Percentiles rank a stretch among this genome's conserved stretches.
phyloP scores from a whole-genome alignment of 2,329 filamentous ascomycete species.

The Fusarium oxysporum region DNA sequence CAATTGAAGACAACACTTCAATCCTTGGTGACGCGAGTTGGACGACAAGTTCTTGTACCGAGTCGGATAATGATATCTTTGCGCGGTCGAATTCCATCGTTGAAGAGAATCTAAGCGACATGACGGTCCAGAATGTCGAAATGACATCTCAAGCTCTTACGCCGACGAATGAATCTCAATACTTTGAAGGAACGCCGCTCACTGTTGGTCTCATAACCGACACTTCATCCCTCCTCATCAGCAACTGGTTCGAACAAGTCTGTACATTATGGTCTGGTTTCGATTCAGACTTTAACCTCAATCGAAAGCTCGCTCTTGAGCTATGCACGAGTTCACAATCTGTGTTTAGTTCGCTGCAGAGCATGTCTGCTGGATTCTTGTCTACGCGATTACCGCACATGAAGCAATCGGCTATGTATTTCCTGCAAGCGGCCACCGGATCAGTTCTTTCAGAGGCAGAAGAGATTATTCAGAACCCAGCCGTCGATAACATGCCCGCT shows the following conservation, averaged over 20 bases:
- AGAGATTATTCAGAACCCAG: slow-evolving; percentile 36
- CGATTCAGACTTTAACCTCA: slow-evolving; percentile 54
- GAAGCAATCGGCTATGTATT: slow-evolving; percentile 48
- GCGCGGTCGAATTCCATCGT: slow-evolving; percentile 10
- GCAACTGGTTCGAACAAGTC: slow-evolving; percentile 55
- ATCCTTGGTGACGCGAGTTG: slow-evolving; percentile 25
- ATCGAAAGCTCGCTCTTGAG: slow-evolving; percentile 52
- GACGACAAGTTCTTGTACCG: slow-evolving; percentile 31
- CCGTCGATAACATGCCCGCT: slow-evolving; percentile 45
- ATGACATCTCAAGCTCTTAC: slow-evolving; percentile 10
- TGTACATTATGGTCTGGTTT: slow-evolving; percentile 56
- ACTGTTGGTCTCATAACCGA: slow-evolving; percentile 44
- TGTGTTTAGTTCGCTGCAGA: slow-evolving; percentile 54
- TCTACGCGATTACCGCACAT: slow-evolving; percentile 51
- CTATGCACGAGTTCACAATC: slow-evolving; percentile 53
- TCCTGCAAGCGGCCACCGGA: slow-evolving; percentile 51
- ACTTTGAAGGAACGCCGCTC: slow-evolving; percentile 25
- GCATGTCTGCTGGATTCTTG: slow-evolving; percentile 56
- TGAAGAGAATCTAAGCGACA: background rate
- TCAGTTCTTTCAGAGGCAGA: slow-evolving; percentile 52
- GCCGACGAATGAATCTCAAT: slow-evolving; percentile 19
- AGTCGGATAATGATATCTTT: slow-evolving; percentile 28
- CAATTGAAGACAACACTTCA: slow-evolving; percentile 6
- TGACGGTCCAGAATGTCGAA: slow-evolving; percentile 14
- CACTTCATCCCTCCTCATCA: slow-evolving; percentile 50